Evolutionary conservation across 805 yeast genomes (phyloP).

Genomic region (Cyberlindnera americana): DNA sequence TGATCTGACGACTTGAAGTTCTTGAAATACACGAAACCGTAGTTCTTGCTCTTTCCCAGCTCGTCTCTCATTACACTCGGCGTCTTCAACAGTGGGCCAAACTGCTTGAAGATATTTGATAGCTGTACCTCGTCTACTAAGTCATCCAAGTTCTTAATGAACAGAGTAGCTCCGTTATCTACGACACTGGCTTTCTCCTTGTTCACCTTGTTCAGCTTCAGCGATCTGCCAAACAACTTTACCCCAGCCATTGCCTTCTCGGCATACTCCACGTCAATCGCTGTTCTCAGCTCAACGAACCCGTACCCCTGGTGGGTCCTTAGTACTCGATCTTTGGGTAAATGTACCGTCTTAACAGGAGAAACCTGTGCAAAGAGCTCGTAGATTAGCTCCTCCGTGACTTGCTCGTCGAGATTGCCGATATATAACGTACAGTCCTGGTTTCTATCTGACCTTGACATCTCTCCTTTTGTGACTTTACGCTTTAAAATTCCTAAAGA

Average conservation of each 20-base stretch:
- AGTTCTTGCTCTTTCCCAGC: conserved; percentile 49
- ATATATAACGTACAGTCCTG: conserved; percentile 67
- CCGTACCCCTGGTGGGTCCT: conserved; percentile 83
- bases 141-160: conserved; percentile 65
- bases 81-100: conserved; percentile 56
- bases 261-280: conserved; percentile 69
- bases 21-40: conserved; percentile 61
- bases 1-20: conserved; percentile 65
- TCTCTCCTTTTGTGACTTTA: not conserved
- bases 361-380: conserved; percentile 86
- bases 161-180: conserved; percentile 64
- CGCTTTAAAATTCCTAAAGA: not conserved
- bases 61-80: conserved; percentile 50
- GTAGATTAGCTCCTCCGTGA: conserved; percentile 65
- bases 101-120: conserved; percentile 48
- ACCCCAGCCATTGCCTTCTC: conserved; percentile 56
- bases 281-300: conserved; percentile 65
- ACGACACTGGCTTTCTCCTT: not conserved
- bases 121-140: conserved; percentile 60
- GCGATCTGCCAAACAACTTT: conserved; percentile 53
- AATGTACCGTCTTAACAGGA: conserved; percentile 62
- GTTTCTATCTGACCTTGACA: conserved; percentile 38
- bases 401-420: conserved; percentile 79
- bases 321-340: conserved; percentile 76
- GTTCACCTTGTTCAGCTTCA: conserved; percentile 54